Evolutionary conservation across 164 flowering plant species (phyloP).

Genomic region (Echeveria elegans): DNA sequence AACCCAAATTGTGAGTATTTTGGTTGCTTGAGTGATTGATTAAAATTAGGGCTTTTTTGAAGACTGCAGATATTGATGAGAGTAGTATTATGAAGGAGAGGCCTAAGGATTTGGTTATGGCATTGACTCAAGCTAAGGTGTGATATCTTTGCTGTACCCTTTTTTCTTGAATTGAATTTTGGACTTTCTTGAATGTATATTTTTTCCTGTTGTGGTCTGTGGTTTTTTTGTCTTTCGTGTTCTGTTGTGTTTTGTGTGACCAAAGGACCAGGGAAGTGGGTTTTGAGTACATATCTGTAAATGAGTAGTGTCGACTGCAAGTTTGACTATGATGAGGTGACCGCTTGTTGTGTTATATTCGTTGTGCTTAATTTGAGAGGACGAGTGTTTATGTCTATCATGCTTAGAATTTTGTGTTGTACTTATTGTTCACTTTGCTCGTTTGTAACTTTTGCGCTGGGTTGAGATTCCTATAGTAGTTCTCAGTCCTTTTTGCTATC

Average conservation of each 20-base stretch:
- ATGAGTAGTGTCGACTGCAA: too few species aligned
- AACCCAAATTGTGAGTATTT: not conserved
- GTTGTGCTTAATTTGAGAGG: not conserved
- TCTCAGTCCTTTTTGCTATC: not conserved
- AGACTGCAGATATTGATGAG: slow-evolving; percentile 50
- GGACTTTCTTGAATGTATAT: too few species aligned
- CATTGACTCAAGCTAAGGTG: slow-evolving; percentile 40
- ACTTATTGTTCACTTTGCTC: too few species aligned
- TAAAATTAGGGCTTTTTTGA: not conserved
- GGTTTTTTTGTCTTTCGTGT: not conserved
- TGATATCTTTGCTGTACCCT: not conserved
- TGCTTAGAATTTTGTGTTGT: too few species aligned
- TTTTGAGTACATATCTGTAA: not conserved
- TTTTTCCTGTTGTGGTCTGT: too few species aligned
- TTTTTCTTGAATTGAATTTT: not conserved
- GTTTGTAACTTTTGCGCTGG: not conserved
- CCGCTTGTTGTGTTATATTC: not conserved
- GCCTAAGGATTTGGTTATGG: slow-evolving; percentile 42
- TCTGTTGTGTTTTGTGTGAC: not conserved
- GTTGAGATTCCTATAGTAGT: not conserved
- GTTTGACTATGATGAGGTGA: too few species aligned
- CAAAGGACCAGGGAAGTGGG: not conserved
- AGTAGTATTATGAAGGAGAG: slow-evolving; percentile 33
- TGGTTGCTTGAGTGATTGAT: not conserved
- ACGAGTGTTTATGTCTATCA: not conserved